Evolutionary conservation across 75 land plant genomes (phyloP), one percentile per base, ranked within the genome.

Genomic region (Chamaecyparis obtusa): DNA sequence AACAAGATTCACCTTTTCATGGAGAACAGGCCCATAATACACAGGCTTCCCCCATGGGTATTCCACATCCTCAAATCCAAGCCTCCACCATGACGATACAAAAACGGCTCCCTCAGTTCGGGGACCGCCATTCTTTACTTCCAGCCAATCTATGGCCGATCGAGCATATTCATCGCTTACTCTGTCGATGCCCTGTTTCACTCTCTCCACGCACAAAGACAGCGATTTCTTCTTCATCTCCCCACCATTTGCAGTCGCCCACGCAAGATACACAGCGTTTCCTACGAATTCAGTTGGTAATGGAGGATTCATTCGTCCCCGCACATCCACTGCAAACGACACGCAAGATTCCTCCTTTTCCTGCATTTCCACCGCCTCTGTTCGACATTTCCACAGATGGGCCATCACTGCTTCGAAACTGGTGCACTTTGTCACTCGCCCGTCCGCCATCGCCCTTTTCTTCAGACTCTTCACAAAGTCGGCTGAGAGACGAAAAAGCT

Each of bases 181-280:
- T 30, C 88, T 43, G 36, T 49, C 83, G 37, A 90, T 88, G 77
- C 90, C 84, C 46, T 83, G 60, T 17, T 90, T 90, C 19, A 92
- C 48, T 11, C 77, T 84, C 24, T 46, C 75, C 0, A 88, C 89
- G 46, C 92, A 89, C 30, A 27, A 81, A 2, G 87, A 84, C 8
- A 88, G 88, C 43, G 92, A 86, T 44, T 78, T 46, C 11, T 84
- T 85, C 86, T 87, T 46, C 49, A 92, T 74, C 7, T 86, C 84
- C 15, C n/a, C 80, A 32, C 85, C 86, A n/a, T 77, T 81, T 17
- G 90, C 71, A 5, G 24, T 75, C 2, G 89, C 71, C 44, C 84
- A 86, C 5, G 92, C 88, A 36, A 87, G 90, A 83, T 86, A 92
- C 11, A 92, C 89, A 16, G 86, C 92, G 33, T 92, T 92, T 3